These are phyloP conservation scores for Trichosporon sp. DNA, from an alignment of 1,284 basidiomycete species.

Conservation along the genomic window DNA sequence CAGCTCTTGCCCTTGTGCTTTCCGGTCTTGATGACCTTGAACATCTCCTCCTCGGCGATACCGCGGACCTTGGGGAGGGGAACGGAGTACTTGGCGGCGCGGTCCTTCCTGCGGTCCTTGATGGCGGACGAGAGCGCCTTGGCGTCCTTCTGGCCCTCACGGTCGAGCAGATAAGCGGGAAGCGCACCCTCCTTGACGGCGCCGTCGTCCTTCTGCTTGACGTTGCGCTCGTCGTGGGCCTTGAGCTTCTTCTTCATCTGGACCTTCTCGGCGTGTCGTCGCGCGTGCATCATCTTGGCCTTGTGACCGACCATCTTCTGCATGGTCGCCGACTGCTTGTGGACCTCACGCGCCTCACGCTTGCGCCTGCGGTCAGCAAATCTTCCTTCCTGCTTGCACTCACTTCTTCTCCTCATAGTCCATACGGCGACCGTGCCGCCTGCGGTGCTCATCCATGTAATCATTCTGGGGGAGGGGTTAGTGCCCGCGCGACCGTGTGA, in stretches of 20 bases:
- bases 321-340: constrained; percentile 78
- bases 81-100: constrained; percentile 96
- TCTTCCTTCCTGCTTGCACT: constrained; percentile 9
- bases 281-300: constrained; percentile 94
- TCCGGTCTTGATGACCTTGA: constrained; percentile 98
- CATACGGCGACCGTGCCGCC: constrained; percentile 49
- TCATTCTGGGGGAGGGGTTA: constrained; percentile 42
- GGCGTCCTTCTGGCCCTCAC: constrained; percentile 94
- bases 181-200: constrained; percentile 81
- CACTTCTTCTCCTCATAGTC: constrained; percentile 50
- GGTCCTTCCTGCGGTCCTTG: constrained; percentile 99
- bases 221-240: constrained; percentile 96
- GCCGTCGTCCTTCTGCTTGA: constrained; percentile 84
- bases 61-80: constrained; percentile 95
- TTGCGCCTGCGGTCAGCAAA: constrained; percentile 67
- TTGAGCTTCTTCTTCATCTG: constrained; percentile 99
- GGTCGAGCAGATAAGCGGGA: constrained; percentile 91
- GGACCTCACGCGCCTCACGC: constrained; percentile 82
- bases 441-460: constrained; percentile 52
- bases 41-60: constrained; percentile 99
- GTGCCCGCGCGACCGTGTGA: not conserved
- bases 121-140: constrained; percentile 96
- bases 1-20: constrained; percentile 95
- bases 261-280: constrained; percentile 94
- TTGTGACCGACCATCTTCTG: constrained; percentile 96